Percentiles rank a stretch among this genome's conserved stretches.
These are phyloP conservation scores for Trichoderma endophyticum DNA, from an alignment of 2,329 filamentous ascomycete genomes.

Conservation along the genomic window DNA sequence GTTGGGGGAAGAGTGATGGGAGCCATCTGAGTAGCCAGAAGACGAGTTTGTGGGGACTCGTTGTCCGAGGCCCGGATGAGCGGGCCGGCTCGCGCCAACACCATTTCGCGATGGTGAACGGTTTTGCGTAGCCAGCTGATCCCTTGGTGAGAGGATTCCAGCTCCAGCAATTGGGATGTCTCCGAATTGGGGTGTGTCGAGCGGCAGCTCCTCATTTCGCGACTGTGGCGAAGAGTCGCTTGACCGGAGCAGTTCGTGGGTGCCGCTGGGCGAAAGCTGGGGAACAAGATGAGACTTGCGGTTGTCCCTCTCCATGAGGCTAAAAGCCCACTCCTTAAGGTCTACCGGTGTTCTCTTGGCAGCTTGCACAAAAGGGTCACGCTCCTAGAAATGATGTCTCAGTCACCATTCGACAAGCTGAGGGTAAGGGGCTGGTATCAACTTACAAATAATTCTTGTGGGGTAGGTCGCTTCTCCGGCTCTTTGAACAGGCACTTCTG, in stretches of 20 bases:
- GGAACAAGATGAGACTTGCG: conserved; percentile 90
- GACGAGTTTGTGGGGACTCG: conserved; percentile 53
- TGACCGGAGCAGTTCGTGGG: conserved; percentile 69
- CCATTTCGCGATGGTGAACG: conserved; percentile 54
- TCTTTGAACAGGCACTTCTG: conserved; percentile 92
- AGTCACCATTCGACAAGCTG: conserved; percentile 14
- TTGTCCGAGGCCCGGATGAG: conserved; percentile 52
- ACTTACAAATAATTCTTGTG: conserved; percentile 86
- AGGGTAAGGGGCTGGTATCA: background rate
- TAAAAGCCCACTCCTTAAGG: conserved; percentile 86
- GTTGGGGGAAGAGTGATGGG: conserved; percentile 42
- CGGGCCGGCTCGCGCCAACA: conserved; percentile 41
- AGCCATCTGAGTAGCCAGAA: conserved; percentile 37
- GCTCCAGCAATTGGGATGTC: conserved; percentile 66
- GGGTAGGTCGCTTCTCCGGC: conserved; percentile 83
- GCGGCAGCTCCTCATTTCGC: conserved; percentile 43
- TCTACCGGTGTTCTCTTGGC: conserved; percentile 96
- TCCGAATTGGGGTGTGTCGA: conserved; percentile 64
- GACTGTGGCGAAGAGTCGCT: conserved; percentile 55
- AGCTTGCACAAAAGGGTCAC: conserved; percentile 90
- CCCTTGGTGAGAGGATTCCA: conserved; percentile 52
- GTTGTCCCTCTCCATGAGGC: conserved; percentile 92
- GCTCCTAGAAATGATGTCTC: conserved; percentile 56
- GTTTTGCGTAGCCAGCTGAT: conserved; percentile 45
- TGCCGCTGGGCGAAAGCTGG: conserved; percentile 63